Evolutionary conservation across 768 basidiomycete genomes (phyloP).

Genomic region (Boletus patriciae): DNA sequence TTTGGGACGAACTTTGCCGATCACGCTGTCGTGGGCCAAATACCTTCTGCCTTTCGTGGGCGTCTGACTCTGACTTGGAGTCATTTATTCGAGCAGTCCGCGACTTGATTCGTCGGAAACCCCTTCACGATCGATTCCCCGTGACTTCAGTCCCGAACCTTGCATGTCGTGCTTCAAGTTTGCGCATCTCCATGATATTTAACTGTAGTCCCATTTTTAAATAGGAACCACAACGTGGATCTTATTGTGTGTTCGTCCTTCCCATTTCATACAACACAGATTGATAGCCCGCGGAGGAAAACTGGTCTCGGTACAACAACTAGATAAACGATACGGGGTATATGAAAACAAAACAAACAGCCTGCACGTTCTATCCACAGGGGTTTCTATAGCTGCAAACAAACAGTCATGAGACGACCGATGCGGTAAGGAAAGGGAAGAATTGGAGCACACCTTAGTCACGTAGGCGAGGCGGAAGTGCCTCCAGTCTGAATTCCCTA

Average conservation of each 20-base stretch:
- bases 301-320: too few relatives aligned
- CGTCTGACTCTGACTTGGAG: too few relatives aligned
- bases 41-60: slow-evolving; percentile 7
- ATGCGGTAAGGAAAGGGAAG: neutral
- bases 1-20: slow-evolving; percentile 18
- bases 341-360: too few relatives aligned
- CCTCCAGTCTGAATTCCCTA: too few relatives aligned
- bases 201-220: neutral
- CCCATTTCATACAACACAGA: neutral
- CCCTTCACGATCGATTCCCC: slow-evolving; percentile 3
- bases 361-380: too few relatives aligned
- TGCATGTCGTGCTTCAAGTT: neutral
- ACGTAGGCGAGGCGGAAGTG: neutral
- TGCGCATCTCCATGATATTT: too few relatives aligned
- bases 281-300: neutral
- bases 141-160: neutral
- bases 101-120: slow-evolving; percentile 15
- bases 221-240: neutral
- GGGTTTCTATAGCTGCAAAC: too few relatives aligned
- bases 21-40: slow-evolving; percentile 13
- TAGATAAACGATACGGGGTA: too few relatives aligned
- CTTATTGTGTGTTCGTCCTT: neutral
- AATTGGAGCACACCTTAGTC: neutral
- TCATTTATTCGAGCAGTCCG: slow-evolving; percentile 12
- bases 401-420: neutral